These are phyloP conservation scores for Tetragonia tetragonoides DNA, from an alignment of 148 eudicot species.

Conservation along the genomic window DNA sequence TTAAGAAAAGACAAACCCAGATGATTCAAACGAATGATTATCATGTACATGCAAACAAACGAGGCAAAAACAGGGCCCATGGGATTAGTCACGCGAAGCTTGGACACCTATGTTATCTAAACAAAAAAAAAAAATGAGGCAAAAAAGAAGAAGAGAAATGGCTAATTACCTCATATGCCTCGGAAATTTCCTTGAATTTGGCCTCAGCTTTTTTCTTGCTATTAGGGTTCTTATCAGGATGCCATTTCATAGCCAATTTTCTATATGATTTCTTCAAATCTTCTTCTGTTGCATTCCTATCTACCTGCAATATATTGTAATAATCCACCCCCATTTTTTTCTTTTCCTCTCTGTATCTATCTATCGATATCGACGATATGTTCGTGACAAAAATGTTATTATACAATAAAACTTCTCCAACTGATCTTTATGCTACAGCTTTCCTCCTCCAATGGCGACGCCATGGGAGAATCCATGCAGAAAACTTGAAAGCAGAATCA, in stretches of 20 bases:
- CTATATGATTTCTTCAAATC: conserved; percentile 78
- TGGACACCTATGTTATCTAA: too few relatives aligned
- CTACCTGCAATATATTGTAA: conserved; percentile 52
- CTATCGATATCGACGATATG: background rate
- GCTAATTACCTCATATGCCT: conserved; percentile 62
- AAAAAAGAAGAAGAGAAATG: background rate
- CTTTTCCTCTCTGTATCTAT: background rate
- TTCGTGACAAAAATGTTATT: background rate
- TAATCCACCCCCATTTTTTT: conserved; percentile 64
- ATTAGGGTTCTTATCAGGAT: conserved; percentile 79
- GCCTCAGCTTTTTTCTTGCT: conserved; percentile 74
- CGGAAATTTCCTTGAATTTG: conserved; percentile 74
- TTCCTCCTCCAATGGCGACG: background rate
- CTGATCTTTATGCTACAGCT: background rate
- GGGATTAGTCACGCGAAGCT: too few relatives aligned
- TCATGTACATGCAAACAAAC: background rate
- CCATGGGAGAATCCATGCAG: too few relatives aligned
- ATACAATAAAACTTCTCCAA: background rate
- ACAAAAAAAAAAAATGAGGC: too few relatives aligned
- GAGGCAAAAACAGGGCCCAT: background rate
- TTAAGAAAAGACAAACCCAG: too few relatives aligned
- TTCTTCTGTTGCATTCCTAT: conserved; percentile 62
- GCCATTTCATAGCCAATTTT: conserved; percentile 87
- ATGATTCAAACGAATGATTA: too few relatives aligned
- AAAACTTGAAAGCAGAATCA: background rate